Base-by-base conservation (phyloP, 345 rosid genomes). In the Eucalyptus paniculata region DNA sequence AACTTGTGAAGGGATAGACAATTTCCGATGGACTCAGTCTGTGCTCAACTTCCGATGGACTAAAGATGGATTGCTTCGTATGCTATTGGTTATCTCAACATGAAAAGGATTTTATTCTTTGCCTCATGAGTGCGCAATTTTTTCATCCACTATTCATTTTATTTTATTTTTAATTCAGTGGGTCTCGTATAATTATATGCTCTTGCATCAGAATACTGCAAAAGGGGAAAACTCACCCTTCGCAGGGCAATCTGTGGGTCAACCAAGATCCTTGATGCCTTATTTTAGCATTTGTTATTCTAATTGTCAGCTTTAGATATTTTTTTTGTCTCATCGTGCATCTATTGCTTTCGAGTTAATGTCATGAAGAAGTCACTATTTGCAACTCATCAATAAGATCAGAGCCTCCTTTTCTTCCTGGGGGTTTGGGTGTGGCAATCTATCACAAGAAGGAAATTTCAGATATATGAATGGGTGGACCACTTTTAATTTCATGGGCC, bases 1-100 rank as follows among this genome's bases (percentile, higher is more conserved):
- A 96, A 92, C 90, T 96, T 87, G 97, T 93, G 89, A 95, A 91
- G 89, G 99, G 94, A 8, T 96, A 93, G 90, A 24, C 51, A 67
- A 18, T 18, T 34, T 34, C 24, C 44, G 4, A 4, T 69, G 81
- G 44, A 69, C 26, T 69, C 2, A 11, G 7, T 69, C 42, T 3
- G 2, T 69, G 3, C 44, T 34, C 44, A 17, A 69, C 3, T 34
- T 69, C 2, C 5, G 44, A 0, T 7, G 81, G 44, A 69, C 81
- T 5, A 69, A 69, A 34, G 81, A 69, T 67, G 80, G 80, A 4
- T 67, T 32, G 80, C 40, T 16, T 67, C 4, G 4, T 67, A 18
- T 16, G 77, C 23, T 67, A 8, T 4, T 67, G 40, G 40, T 67
- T 67, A 32, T 32, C 40, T 16, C 34, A 32, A 67, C 40, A 32